A percentile compares a stretch with the other conserved stretches of the same genome.
Evolutionary conservation across 257 asterid species (phyloP).

Genomic region (Avicennia marina): DNA sequence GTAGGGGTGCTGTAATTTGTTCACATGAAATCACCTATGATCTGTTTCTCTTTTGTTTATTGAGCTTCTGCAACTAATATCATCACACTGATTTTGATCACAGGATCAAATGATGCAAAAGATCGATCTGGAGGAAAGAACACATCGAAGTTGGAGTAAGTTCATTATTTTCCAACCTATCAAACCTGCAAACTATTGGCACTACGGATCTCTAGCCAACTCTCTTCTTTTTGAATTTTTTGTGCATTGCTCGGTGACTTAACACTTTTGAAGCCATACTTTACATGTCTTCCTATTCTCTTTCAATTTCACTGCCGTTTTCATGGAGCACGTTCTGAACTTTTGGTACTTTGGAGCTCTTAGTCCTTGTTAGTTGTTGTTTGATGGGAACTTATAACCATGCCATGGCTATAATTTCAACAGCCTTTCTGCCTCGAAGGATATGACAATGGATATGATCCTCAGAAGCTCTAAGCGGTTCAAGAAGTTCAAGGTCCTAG

Average conservation of each 20-base stretch:
- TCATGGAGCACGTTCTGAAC: neutral
- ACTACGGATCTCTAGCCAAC: neutral
- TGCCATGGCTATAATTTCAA: conserved; percentile 18
- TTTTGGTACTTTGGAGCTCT: neutral
- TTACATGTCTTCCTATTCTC: neutral
- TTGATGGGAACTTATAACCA: neutral
- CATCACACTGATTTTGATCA: conserved; percentile 8
- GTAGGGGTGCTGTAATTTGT: neutral
- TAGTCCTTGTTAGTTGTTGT: neutral
- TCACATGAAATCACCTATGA: conserved; percentile 1
- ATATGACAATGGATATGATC: conserved; percentile 44
- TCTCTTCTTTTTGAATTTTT: conserved; percentile 1
- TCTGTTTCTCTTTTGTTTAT: neutral
- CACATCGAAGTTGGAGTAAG: conserved; percentile 47
- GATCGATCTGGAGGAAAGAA: conserved; percentile 18
- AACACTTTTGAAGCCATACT: neutral
- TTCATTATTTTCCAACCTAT: conserved; percentile 8
- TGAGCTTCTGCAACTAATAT: conserved; percentile 15
- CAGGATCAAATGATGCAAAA: conserved; percentile 39
- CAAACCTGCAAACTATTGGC: neutral
- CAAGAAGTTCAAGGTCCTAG: conserved; percentile 59
- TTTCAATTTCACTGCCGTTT: neutral
- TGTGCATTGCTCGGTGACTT: neutral
- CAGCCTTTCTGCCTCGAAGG: conserved; percentile 31
- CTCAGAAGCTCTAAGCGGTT: conserved; percentile 66